Percentiles rank a stretch among this genome's conserved stretches.
Conservation (phyloP, 139 green algal species). For the Micractinium sp. region DNA sequence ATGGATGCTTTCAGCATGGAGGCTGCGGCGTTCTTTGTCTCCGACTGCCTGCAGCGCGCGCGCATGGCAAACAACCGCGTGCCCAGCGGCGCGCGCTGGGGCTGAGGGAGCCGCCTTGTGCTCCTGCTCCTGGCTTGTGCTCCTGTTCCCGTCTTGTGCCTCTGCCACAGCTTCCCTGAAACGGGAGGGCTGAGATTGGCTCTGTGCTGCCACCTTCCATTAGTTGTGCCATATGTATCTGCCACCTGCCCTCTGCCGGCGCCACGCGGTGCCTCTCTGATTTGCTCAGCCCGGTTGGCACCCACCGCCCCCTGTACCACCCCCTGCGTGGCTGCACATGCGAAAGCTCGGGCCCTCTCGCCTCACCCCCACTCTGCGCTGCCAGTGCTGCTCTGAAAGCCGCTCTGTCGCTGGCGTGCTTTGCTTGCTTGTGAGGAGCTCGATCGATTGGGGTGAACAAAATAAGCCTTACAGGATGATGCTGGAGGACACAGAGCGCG, state of each 20-base stretch:
- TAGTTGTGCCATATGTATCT: too few species aligned
- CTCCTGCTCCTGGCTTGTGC: background rate
- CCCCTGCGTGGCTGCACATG: background rate
- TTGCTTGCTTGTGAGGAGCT: too few species aligned
- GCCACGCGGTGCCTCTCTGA: too few species aligned
- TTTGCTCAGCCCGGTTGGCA: too few species aligned
- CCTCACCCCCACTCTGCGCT: background rate
- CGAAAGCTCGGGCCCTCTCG: too few species aligned
- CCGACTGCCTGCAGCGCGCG: conserved; percentile 41
- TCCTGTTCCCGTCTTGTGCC: background rate
- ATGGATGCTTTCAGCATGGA: conserved; percentile 28
- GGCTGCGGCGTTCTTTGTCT: conserved; percentile 32
- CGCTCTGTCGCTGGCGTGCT: too few species aligned
- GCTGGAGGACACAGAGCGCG: background rate
- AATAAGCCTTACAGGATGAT: conserved; percentile 30
- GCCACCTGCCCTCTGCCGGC: too few species aligned
- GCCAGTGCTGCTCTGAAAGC: too few species aligned
- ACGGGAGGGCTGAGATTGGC: too few species aligned
- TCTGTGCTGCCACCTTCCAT: too few species aligned
- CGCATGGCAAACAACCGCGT: conserved; percentile 38
- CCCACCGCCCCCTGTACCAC: background rate
- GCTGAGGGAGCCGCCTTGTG: too few species aligned
- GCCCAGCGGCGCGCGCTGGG: background rate
- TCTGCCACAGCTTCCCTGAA: too few species aligned
- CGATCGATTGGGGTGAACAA: conserved; percentile 3